Evolutionary conservation across 2,329 filamentous ascomycete species (phyloP).

Genomic region (Fusarium sp.): DNA sequence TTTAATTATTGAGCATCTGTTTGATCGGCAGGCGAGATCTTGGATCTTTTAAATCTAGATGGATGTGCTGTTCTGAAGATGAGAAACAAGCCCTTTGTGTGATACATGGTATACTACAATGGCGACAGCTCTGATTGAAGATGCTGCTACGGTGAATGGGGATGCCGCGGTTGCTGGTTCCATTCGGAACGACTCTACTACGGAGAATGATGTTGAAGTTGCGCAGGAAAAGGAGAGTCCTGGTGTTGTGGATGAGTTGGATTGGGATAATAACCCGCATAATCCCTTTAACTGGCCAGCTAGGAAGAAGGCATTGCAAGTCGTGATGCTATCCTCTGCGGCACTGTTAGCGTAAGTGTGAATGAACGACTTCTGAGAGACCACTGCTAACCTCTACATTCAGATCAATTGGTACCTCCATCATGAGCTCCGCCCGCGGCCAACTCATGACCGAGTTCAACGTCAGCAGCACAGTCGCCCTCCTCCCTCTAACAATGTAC

Average conservation of each 20-base stretch:
- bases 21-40: constrained; percentile 4
- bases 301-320: constrained; percentile 53
- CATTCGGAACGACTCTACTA: constrained; percentile 15
- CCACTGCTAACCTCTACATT: neutral
- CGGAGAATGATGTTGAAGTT: constrained; percentile 47
- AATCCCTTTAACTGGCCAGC: constrained; percentile 64
- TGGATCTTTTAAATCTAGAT: neutral
- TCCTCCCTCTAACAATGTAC: constrained; percentile 70
- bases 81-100: neutral
- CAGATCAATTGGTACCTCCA: constrained; percentile 28
- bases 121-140: constrained; percentile 3
- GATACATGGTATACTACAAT: neutral
- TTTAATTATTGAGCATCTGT: neutral
- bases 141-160: neutral
- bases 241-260: constrained; percentile 5
- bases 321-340: constrained; percentile 50
- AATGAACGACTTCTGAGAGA: neutral
- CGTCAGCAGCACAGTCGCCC: constrained; percentile 63
- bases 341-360: constrained; percentile 54
- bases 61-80: neutral
- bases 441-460: constrained; percentile 63
- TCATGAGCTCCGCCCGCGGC: constrained; percentile 29
- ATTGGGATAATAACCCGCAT: constrained; percentile 52
- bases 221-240: constrained; percentile 8
- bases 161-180: constrained; percentile 1